Evolutionary conservation across 352 stramenopile species (phyloP).

Genomic region (Globisporangium barbulae): DNA sequence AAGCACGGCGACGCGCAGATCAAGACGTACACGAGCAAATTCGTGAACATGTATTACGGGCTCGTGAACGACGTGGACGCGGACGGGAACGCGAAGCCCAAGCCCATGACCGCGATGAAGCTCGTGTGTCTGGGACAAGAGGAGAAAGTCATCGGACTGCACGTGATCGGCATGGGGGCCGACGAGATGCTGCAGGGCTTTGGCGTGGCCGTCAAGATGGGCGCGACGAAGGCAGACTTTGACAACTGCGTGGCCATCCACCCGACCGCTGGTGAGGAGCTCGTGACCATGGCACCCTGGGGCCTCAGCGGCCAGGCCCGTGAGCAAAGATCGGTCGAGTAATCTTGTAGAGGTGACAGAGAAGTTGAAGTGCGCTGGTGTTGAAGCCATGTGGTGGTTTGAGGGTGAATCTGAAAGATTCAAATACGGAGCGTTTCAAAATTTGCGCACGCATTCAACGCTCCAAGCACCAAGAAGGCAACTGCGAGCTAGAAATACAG

Average conservation of each 20-base stretch:
- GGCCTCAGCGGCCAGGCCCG: constrained; percentile 36
- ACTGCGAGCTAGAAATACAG: not conserved
- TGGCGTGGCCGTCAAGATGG: constrained; percentile 98
- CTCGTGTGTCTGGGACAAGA: constrained; percentile 86
- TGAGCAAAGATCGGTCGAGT: not conserved
- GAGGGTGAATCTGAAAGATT: not conserved
- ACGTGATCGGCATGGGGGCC: constrained; percentile 93
- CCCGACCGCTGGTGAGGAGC: constrained; percentile 94
- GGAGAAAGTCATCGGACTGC: constrained; percentile 95
- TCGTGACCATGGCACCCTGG: constrained; percentile 94
- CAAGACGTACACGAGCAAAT: constrained; percentile 92
- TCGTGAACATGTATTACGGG: constrained; percentile 96
- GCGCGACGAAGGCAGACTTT: constrained; percentile 96
- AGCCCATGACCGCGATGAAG: constrained; percentile 95
- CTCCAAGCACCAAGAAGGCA: not conserved
- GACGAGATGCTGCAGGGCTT: constrained; percentile 99
- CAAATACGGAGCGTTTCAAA: not conserved
- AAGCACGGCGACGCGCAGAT: constrained; percentile 90
- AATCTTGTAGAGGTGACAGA: not conserved
- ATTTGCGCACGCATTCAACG: not conserved
- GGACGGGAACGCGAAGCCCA: constrained; percentile 45
- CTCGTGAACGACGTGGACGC: constrained; percentile 71
- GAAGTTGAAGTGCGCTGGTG: not conserved
- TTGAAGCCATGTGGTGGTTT: not conserved
- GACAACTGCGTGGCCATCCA: constrained; percentile 96